Evolutionary conservation across 768 basidiomycete species (phyloP).

Genomic region (Sarcomyxa edulis): DNA sequence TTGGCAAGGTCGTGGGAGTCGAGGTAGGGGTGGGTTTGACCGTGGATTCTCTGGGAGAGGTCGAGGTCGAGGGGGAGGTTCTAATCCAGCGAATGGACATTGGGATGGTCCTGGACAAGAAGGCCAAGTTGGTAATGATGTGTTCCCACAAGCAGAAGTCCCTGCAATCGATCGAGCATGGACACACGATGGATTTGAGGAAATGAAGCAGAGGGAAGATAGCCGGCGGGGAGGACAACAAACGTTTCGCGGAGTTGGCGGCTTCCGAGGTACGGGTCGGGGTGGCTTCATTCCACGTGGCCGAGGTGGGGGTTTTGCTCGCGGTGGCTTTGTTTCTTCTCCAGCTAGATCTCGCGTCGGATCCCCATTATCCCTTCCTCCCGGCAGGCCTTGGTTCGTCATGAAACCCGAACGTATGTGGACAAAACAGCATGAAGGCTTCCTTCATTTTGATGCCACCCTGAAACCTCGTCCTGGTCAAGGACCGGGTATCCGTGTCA

Average conservation of each 20-base stretch:
- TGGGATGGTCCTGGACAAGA: slow-evolving; percentile 12
- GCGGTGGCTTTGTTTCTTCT: slow-evolving; percentile 34
- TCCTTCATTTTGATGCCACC: slow-evolving; percentile 59
- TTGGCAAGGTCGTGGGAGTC: slow-evolving; percentile 67
- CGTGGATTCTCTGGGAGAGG: slow-evolving; percentile 42
- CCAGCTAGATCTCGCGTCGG: slow-evolving; percentile 20
- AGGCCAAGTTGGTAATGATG: slow-evolving; percentile 9
- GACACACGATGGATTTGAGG: slow-evolving; percentile 87
- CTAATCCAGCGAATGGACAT: slow-evolving; percentile 17
- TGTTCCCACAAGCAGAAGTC: slow-evolving; percentile 17
- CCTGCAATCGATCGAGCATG: slow-evolving; percentile 67
- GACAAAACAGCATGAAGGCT: slow-evolving; percentile 80
- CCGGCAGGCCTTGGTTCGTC: slow-evolving; percentile 58
- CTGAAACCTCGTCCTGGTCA: slow-evolving; percentile 56
- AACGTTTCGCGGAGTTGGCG: slow-evolving; percentile 28
- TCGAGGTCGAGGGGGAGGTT: slow-evolving; percentile 49
- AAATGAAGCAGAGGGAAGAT: slow-evolving; percentile 76
- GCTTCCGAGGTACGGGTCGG: slow-evolving; percentile 40
- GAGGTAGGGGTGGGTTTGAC: slow-evolving; percentile 45
- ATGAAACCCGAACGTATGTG: slow-evolving; percentile 78
- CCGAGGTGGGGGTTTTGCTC: slow-evolving; percentile 35
- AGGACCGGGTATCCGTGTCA: slow-evolving; percentile 52
- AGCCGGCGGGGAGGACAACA: slow-evolving; percentile 32
- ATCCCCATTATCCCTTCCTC: slow-evolving; percentile 19
- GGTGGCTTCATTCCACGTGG: slow-evolving; percentile 45